A percentile compares a stretch with the other conserved stretches of the same genome.
Evolutionary conservation across 306 rosid genomes (phyloP).

Genomic region (Betula pendula): DNA sequence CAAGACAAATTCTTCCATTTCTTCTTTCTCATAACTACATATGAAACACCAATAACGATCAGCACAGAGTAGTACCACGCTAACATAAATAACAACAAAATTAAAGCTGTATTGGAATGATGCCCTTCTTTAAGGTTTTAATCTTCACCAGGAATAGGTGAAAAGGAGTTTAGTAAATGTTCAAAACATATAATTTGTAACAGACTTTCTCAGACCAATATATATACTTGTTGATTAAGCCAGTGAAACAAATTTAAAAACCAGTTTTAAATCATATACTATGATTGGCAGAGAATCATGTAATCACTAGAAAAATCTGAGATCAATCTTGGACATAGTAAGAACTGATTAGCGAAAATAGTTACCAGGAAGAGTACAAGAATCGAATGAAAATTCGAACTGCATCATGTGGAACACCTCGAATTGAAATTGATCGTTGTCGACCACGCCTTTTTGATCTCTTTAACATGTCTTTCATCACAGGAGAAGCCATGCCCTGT

Average conservation of each 20-base stretch:
- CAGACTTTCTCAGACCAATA: not conserved
- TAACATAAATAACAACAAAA: not conserved
- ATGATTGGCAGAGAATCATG: not conserved
- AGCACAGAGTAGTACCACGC: not conserved
- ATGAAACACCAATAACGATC: conserved; percentile 16
- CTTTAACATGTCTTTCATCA: conserved; percentile 56
- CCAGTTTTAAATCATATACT: not conserved
- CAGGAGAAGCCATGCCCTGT: conserved; percentile 86
- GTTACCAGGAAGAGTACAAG: conserved; percentile 72
- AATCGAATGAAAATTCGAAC: conserved; percentile 78
- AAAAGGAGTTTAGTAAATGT: not conserved
- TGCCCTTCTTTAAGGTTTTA: not conserved
- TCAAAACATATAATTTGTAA: not conserved
- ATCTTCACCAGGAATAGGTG: not conserved
- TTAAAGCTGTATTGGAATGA: not conserved
- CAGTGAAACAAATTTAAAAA: too few relatives aligned
- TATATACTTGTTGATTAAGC: not conserved
- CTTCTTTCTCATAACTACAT: conserved; percentile 63
- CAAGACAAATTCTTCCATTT: conserved; percentile 62
- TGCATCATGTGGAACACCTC: conserved; percentile 70
- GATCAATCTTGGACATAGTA: not conserved
- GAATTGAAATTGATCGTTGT: conserved; percentile 49
- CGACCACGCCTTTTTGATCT: conserved; percentile 33
- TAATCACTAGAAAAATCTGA: not conserved
- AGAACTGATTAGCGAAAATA: not conserved